phyloP scores from a whole-genome alignment of 345 rosid genomes.

The Eucalyptus caleyi region DNA sequence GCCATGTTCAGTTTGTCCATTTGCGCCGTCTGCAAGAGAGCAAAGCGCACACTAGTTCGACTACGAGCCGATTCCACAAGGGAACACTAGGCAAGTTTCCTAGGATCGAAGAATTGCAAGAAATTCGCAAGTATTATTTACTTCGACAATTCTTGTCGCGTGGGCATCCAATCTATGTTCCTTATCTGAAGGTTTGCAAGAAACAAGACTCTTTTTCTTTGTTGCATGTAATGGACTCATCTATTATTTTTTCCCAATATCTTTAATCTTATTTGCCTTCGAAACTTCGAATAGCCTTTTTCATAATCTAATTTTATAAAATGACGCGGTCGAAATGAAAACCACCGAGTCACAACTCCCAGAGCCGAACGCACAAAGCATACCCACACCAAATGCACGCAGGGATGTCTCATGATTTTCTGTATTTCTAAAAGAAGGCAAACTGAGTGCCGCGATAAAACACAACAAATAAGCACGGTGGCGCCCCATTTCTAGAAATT shows the following conservation, averaged over 20 bases:
- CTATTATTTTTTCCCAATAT: not conserved
- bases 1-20: fast-evolving
- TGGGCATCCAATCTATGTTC: not conserved
- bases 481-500: fast-evolving
- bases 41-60: fast-evolving
- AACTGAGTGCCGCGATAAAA: not conserved
- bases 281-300: not conserved
- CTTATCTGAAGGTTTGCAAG: not conserved
- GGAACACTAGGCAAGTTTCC: fast-evolving
- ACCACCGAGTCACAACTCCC: not conserved
- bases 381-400: not conserved
- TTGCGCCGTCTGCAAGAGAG: not conserved
- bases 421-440: not conserved
- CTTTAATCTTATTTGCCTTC: not conserved
- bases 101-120: not conserved
- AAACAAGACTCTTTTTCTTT: not conserved
- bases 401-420: not conserved
- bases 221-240: not conserved
- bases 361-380: not conserved
- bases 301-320: too few relatives aligned
- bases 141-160: not conserved
- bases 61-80: not conserved
- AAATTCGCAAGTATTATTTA: not conserved
- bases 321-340: not conserved
- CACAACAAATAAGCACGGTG: not conserved